phyloP scores from a whole-genome alignment of 140 eudicot species.

The Ambrosia hybrid region DNA sequence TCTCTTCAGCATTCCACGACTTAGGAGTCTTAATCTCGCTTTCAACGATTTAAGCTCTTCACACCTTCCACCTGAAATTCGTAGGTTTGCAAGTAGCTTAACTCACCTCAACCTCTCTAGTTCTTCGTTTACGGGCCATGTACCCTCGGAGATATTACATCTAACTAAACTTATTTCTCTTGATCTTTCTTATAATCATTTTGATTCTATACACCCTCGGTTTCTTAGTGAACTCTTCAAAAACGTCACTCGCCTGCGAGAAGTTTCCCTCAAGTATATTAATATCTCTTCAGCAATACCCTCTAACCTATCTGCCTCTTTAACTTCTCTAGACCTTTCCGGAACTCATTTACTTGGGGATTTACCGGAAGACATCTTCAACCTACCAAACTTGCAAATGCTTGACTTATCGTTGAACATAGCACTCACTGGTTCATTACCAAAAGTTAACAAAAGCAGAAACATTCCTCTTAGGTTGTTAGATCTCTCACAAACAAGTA shows the following conservation, averaged over 20 bases:
- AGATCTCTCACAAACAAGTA: not conserved
- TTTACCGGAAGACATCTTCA: not conserved
- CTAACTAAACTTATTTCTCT: slow-evolving; percentile 28
- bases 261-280: not conserved
- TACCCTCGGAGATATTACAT: slow-evolving; percentile 12
- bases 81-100: slow-evolving; percentile 3
- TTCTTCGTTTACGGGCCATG: slow-evolving; percentile 5
- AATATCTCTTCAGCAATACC: not conserved
- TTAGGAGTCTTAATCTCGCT: slow-evolving; percentile 38
- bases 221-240: not conserved
- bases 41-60: slow-evolving; percentile 17
- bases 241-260: not conserved
- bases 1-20: slow-evolving; percentile 35
- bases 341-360: not conserved
- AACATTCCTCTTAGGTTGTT: slow-evolving; percentile 26
- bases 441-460: slow-evolving; percentile 17
- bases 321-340: not conserved
- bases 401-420: not conserved
- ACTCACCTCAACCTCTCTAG: slow-evolving; percentile 24
- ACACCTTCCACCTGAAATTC: slow-evolving; percentile 10
- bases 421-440: slow-evolving; percentile 7
- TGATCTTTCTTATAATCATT: slow-evolving; percentile 29
- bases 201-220: not conserved
- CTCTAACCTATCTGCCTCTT: not conserved
- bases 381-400: not conserved